Base-by-base conservation (phyloP, 495 filamentous ascomycete genomes). In the Trichoderma erinaceum region DNA sequence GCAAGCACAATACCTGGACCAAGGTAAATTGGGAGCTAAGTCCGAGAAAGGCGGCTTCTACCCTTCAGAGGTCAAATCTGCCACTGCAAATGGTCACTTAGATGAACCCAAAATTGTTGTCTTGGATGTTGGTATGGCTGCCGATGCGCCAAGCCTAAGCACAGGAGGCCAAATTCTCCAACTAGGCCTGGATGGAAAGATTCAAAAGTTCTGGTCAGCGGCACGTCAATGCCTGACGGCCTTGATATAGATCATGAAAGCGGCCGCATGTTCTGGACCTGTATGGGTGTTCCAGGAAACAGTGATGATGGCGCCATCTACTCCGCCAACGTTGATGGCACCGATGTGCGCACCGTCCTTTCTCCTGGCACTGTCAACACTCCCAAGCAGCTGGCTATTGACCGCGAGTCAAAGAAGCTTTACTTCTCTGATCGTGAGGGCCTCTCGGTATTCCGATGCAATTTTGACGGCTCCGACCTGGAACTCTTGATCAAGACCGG, bases 361-460 rank as follows among this genome's bases (percentile, higher is more conserved):
- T 65, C 75, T 1, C 41, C 48, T 0, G 80, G 80, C 0, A 64
- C 70, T 4, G 70, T 79, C 13, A 74, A 84, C 71, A 86, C 84
- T 0, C 82, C 83, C 2, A 86, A 86, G 66, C 83, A 86, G 70
- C 69, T 84, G 35, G 65, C 73, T 3, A 69, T 80, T 3, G 75
- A 76, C 29, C 70, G 76, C 1, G 64, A 63, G 1, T 65, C 65
- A 5, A 35, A 72, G 46, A 74, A 81, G 65, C 32, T 84, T 0
- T 84, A 83, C 69, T 83, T 81, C 68, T 81, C 77, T 65, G 83
- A 85, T 68, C 79, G 83, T 0, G 83, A 84, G 65, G 83, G 83
- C 7, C 72, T 77, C 65, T 38, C 78, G 16, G 77, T 85, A 1
- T 71, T 77, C 63, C 75, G 80, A 2, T 74, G 74, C 67, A 71